These are phyloP conservation scores for Byssothecium circinans DNA, from an alignment of 2,329 filamentous ascomycete genomes.

Conservation along the genomic window DNA sequence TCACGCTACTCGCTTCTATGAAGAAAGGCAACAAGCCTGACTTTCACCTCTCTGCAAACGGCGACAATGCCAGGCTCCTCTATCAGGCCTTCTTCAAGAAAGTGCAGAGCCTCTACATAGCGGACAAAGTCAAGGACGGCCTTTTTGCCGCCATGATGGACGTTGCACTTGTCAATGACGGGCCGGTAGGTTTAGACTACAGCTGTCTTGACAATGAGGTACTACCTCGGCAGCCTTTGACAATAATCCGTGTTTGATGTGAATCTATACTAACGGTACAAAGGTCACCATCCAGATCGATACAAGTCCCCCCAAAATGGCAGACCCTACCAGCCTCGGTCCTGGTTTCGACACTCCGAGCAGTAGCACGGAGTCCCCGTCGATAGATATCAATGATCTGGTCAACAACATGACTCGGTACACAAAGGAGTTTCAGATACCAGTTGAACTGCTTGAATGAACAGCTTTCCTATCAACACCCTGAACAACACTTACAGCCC, in stretches of 20 bases:
- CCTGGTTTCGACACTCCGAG: constrained; percentile 12
- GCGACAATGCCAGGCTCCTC: constrained; percentile 74
- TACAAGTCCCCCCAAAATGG: constrained; percentile 49
- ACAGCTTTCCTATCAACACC: background rate
- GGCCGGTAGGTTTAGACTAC: constrained; percentile 66
- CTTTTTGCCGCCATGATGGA: constrained; percentile 99
- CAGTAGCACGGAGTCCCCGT: constrained; percentile 16
- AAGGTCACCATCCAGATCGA: constrained; percentile 55
- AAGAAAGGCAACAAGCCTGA: constrained; percentile 95
- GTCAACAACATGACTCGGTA: constrained; percentile 36
- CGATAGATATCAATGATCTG: constrained; percentile 30
- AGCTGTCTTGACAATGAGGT: constrained; percentile 60
- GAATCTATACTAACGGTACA: constrained; percentile 7
- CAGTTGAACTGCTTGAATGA: constrained; percentile 37
- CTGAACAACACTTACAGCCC: too few relatives aligned
- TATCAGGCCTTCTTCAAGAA: constrained; percentile 83
- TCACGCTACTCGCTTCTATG: constrained; percentile 88
- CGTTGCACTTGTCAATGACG: constrained; percentile 87
- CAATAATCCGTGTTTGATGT: background rate
- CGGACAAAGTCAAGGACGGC: constrained; percentile 86
- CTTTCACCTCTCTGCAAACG: constrained; percentile 84
- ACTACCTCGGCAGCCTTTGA: constrained; percentile 40
- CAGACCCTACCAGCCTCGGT: constrained; percentile 24
- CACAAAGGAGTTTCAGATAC: constrained; percentile 37
- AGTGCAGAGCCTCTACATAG: constrained; percentile 69